Conservation (phyloP, 108 stramenopile species). For the Cyclotella distinguenda region DNA sequence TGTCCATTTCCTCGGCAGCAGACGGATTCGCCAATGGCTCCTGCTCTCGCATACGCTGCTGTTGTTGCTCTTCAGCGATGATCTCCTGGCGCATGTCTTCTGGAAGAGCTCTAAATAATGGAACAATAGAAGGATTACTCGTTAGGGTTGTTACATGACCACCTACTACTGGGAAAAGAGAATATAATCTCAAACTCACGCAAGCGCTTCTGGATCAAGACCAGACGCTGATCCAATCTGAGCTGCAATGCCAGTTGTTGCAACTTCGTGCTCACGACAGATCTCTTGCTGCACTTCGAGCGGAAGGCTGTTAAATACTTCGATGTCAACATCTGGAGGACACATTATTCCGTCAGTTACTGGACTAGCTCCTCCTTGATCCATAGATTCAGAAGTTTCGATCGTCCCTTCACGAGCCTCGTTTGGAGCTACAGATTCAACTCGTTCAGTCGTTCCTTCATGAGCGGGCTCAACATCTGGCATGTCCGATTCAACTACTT, state of each 20-base stretch:
- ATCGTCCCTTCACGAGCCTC: too few relatives aligned
- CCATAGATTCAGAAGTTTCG: slow-evolving; percentile 3
- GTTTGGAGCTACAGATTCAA: not conserved
- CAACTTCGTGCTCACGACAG: slow-evolving; percentile 61
- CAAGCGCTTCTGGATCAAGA: slow-evolving; percentile 91
- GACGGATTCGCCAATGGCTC: slow-evolving; percentile 86
- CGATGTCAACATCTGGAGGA: slow-evolving; percentile 88
- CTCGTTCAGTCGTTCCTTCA: not conserved
- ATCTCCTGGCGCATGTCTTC: slow-evolving; percentile 93
- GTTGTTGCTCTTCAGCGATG: slow-evolving; percentile 89
- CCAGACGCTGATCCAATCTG: slow-evolving; percentile 82
- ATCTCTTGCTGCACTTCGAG: slow-evolving; percentile 91
- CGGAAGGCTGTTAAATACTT: slow-evolving; percentile 90
- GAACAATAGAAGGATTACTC: not conserved
- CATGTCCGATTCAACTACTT: not conserved
- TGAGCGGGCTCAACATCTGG: too few relatives aligned
- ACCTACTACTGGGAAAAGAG: not conserved
- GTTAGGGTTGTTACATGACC: too few relatives aligned
- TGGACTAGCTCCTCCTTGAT: slow-evolving; percentile 41
- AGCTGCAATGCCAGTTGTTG: slow-evolving; percentile 54
- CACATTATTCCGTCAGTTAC: too few relatives aligned
- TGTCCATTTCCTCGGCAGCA: slow-evolving; percentile 86
- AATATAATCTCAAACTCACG: slow-evolving; percentile 5
- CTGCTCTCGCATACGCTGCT: slow-evolving; percentile 58
- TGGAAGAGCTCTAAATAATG: slow-evolving; percentile 64